Conservation (phyloP, 805 yeast species). For the Saccharomycopsis oosterbeekiorum region DNA sequence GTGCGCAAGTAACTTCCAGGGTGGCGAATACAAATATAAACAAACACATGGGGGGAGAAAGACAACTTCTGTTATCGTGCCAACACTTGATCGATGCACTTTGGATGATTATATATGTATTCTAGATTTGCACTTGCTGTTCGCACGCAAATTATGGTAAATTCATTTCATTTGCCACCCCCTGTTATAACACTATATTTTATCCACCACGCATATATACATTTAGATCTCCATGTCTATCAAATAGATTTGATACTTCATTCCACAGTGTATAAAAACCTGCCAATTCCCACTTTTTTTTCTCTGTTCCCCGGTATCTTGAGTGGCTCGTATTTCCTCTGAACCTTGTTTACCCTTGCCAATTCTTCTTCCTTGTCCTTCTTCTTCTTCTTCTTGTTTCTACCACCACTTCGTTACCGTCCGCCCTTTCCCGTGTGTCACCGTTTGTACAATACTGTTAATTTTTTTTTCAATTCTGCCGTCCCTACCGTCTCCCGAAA, state of each 20-base stretch:
- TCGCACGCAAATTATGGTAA: too few species aligned
- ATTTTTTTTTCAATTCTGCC: not conserved
- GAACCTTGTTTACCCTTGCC: not conserved
- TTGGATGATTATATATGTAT: too few species aligned
- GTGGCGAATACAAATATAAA: not conserved
- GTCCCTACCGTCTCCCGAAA: not conserved
- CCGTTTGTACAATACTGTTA: not conserved
- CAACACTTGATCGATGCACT: too few species aligned
- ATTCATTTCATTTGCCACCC: not conserved
- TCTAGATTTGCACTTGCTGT: too few species aligned
- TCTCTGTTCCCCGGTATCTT: not conserved
- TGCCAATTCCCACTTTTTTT: not conserved
- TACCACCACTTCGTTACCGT: not conserved
- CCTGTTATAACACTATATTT: not conserved
- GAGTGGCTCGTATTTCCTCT: not conserved
- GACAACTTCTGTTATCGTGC: too few species aligned
- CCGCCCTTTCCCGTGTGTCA: not conserved
- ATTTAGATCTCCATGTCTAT: not conserved
- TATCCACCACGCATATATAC: not conserved
- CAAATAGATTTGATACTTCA: not conserved
- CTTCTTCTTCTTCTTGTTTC: not conserved
- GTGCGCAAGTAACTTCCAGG: not conserved
- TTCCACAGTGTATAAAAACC: not conserved
- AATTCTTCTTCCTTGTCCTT: not conserved
- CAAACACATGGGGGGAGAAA: not conserved